Evolutionary conservation across 2,329 filamentous ascomycete species (phyloP), one percentile per base, ranked within the genome.

Genomic region (Seiridium unicorne): DNA sequence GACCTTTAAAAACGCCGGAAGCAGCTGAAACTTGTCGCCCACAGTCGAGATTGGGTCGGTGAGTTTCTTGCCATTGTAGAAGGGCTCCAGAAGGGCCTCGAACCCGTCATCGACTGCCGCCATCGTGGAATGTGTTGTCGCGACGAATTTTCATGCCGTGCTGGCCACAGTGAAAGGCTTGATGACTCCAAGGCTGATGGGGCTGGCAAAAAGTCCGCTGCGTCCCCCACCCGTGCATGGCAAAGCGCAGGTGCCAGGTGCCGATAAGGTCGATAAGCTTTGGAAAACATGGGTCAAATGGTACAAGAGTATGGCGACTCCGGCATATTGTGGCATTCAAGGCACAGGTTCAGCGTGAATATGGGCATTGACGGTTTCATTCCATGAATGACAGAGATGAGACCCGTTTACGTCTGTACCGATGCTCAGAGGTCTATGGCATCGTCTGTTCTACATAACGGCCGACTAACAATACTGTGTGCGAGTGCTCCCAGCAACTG

Each of bases 1-100:
- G 69, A 97, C 93, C 76, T 97, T 97, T 61, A 99, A 80, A 75
- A 99, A 99, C n/a, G 95, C 95, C 0, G 95, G 96, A 35, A 99
- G 79, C 47, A 99, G 82, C 74, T 98, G 97, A 86, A 94, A 97
- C 82, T 99, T 99, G 79, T 99, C 95, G 70, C 90, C 83, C 67
- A 82, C 83, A 58, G 82, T 86, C 35, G 82, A 86, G 65, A 89
- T 86, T 47, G 85, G 84, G 68, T 88, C 86, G 1, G 85, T 88
- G 61, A 88, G 78, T 73, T 84, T 86, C 76, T 88, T 89, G 71
- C 85, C 86, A 68, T 88, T 87, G 73, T 89, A 88, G 68, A 88
- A 87, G 36, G 86, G 86, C 79, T 88, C 84, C 62, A 88, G 73
- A 51, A 89, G 82, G 71, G 86, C 85, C 76, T 88, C 85, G 69